Conservation (phyloP, 73 alveolate species). For the Durusdinium trenchii region DNA sequence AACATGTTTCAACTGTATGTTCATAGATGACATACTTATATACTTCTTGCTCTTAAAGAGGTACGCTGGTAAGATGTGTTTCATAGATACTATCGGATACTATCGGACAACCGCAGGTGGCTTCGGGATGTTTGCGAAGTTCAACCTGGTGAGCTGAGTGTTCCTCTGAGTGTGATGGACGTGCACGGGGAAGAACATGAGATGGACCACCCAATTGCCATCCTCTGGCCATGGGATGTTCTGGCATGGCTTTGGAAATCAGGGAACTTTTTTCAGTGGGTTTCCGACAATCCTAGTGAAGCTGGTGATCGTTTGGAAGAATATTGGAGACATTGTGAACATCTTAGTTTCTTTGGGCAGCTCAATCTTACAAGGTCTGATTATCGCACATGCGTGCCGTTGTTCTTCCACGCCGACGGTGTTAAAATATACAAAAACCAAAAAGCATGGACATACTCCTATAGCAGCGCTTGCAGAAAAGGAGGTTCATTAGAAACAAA, state of each 20-base stretch:
- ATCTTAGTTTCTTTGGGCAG: background rate
- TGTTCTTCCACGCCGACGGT: background rate
- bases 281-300: background rate
- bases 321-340: background rate
- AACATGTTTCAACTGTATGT: background rate
- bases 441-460: background rate
- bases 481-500: background rate
- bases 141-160: background rate
- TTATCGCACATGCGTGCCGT: background rate
- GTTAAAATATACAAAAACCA: background rate
- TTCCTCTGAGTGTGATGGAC: background rate
- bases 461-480: background rate
- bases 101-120: slow-evolving; percentile 29
- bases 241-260: background rate
- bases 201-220: background rate
- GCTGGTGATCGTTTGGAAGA: background rate
- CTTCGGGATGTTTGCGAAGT: background rate
- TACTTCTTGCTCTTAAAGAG: background rate
- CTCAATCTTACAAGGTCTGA: background rate
- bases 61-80: background rate
- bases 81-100: background rate
- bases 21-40: too few relatives aligned
- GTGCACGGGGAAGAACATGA: background rate
- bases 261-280: background rate
- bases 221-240: slow-evolving; percentile 53